phyloP scores from a whole-genome alignment of 106 monocot species.

The Acanthochlamys bracteata region DNA sequence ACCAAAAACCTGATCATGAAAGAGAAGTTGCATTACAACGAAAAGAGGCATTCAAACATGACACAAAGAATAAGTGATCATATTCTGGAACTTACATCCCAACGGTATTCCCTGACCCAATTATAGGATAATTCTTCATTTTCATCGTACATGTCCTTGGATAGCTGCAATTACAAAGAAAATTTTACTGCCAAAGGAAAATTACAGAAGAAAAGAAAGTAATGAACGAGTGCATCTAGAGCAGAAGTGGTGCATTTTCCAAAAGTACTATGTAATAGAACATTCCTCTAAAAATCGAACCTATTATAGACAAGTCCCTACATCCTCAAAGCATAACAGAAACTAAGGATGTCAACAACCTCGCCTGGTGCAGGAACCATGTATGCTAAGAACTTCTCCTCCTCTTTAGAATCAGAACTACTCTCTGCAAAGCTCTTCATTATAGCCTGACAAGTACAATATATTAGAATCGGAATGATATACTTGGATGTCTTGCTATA shows the following conservation, averaged over 20 bases:
- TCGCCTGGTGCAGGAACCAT: slow-evolving; percentile 88
- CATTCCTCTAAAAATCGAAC: too few relatives aligned
- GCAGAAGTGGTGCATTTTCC: too few relatives aligned
- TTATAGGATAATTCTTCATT: slow-evolving; percentile 71
- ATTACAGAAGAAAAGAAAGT: too few relatives aligned
- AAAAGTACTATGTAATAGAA: too few relatives aligned
- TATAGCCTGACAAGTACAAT: slow-evolving; percentile 54
- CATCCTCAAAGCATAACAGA: neutral
- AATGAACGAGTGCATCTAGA: too few relatives aligned
- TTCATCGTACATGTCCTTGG: slow-evolving; percentile 75
- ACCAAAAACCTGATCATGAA: neutral
- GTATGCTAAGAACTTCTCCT: slow-evolving; percentile 89
- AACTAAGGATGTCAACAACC: slow-evolving; percentile 23
- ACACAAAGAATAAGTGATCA: neutral
- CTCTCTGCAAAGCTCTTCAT: slow-evolving; percentile 82
- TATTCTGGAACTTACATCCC: slow-evolving; percentile 58
- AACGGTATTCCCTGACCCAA: slow-evolving; percentile 92
- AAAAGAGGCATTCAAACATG: neutral
- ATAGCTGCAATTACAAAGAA: slow-evolving; percentile 39
- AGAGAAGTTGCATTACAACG: neutral
- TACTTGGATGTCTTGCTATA: too few relatives aligned
- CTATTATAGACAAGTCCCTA: neutral
- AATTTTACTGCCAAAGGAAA: neutral
- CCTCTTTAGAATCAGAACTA: slow-evolving; percentile 66
- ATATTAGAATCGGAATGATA: neutral